Base-by-base conservation (phyloP, 805 yeast genomes). In the Saturnispora quitensis region DNA sequence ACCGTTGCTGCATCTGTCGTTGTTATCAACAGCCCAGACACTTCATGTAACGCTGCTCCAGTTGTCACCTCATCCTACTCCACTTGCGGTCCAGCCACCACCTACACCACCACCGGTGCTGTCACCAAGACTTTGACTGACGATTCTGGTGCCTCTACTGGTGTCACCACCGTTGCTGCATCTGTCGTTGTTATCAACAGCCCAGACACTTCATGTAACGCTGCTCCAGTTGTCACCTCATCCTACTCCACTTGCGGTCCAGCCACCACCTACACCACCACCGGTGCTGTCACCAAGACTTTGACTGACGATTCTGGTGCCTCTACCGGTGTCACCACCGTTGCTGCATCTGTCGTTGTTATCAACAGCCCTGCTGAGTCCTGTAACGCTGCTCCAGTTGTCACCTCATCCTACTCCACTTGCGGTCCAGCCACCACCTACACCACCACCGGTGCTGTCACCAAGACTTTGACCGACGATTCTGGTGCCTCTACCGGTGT, bases 11-110 rank as follows among this genome's bases (percentile, higher is more conserved):
- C 22, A 20, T 20, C 22, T 4, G 22, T 20, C 22, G 22, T 20
- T 20, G 22, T 20, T 4, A 20, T 20, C 22, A 20, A 20, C 22
- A 20, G 22, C 22, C 22, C 22, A 1, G 22, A 18, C 20, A 18
- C 22, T 20, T 20, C 22, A 3, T 20, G 22, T 20, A 20, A 20
- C 22, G 22, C 22, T 20, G 22, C 22, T 20, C 22, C 22, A 20
- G 22, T 20, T 20, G 22, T 20, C 22, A 20, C 22, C 22, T 20
- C 52, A 4, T 18, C 43, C 1, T n/a, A 43, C n/a, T 25, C 47
- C 15, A 40, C 51, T 4, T 44, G 51, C 31, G 33, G 31, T 35
- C 36, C 50, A 20, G 42, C 53, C 15, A 40, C 53, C 15, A 50
- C 51, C 10, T 45, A 45, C n/a, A 40, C 46, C 10, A 25, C 33